A percentile compares a stretch with the other conserved stretches of the same genome.
Evolutionary conservation across 306 rosid genomes (phyloP).

Genomic region (Vachellia collinsii): DNA sequence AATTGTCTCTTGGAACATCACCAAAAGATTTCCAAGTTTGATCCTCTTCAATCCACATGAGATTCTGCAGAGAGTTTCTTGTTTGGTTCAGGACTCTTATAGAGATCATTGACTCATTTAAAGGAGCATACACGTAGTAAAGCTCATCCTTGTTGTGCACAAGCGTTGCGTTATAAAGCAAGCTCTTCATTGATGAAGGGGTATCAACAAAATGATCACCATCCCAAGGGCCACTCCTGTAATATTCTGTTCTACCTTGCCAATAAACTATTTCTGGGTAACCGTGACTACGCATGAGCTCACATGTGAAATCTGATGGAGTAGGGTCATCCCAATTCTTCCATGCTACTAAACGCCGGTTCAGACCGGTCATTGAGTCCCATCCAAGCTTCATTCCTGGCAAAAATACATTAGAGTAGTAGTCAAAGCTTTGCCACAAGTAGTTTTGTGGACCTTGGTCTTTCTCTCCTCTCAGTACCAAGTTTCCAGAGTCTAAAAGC

Average conservation of each 20-base stretch:
- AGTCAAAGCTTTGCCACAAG: constrained; percentile 57
- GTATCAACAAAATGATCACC: constrained; percentile 36
- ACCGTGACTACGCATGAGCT: constrained; percentile 1
- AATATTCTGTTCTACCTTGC: constrained; percentile 14
- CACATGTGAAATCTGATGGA: constrained; percentile 33
- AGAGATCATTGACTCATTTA: too few relatives aligned
- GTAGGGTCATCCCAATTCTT: constrained; percentile 41
- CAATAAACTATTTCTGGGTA: constrained; percentile 34
- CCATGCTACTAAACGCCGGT: constrained; percentile 42
- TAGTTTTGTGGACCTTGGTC: constrained; percentile 11
- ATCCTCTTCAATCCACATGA: neutral
- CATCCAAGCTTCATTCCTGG: constrained; percentile 51
- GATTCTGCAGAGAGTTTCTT: too few relatives aligned
- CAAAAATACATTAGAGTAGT: constrained; percentile 46
- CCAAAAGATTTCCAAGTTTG: neutral
- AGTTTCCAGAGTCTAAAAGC: constrained; percentile 49
- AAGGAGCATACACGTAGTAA: too few relatives aligned
- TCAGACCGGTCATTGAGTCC: constrained; percentile 37
- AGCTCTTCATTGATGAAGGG: neutral
- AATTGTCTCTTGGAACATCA: neutral
- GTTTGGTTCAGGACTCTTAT: too few relatives aligned
- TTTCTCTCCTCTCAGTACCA: constrained; percentile 39
- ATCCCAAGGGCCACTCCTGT: constrained; percentile 44
- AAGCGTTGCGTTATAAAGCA: neutral
- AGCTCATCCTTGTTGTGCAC: too few relatives aligned